These are phyloP conservation scores for Vitellaria paradoxa DNA, from an alignment of 179 eudicot species.

Conservation along the genomic window DNA sequence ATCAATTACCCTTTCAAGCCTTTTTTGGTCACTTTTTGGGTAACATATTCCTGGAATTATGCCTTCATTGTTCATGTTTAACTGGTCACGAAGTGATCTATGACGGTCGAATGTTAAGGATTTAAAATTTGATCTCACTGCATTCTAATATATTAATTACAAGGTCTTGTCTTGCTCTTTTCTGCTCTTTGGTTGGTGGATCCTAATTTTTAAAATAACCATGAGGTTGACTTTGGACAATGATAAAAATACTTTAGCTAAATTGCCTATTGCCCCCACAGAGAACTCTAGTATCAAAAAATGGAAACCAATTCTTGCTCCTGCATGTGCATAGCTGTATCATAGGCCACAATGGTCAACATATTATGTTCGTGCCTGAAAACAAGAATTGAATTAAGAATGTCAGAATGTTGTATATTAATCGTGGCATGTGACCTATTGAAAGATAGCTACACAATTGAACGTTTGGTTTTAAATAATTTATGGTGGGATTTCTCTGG, in stretches of 20 bases:
- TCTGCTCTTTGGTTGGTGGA: not conserved
- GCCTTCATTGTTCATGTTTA: too few species aligned
- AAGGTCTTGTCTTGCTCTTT: not conserved
- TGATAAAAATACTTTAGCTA: not conserved
- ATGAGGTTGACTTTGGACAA: not conserved
- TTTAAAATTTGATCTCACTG: not conserved
- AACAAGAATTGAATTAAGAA: not conserved
- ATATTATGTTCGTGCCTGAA: not conserved
- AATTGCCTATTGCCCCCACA: not conserved
- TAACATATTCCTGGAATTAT: not conserved
- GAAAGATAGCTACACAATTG: not conserved
- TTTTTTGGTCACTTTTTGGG: not conserved
- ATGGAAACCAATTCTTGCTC: not conserved
- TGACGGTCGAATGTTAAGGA: not conserved
- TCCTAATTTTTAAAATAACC: not conserved
- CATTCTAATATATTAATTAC: too few species aligned
- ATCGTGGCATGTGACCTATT: not conserved
- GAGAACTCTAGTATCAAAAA: not conserved
- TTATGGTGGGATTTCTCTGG: not conserved
- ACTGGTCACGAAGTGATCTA: not conserved
- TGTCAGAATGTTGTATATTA: not conserved
- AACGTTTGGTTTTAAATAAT: too few species aligned
- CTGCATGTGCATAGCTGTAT: not conserved
- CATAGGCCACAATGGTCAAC: too few species aligned
- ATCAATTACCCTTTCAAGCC: not conserved